Base-by-base conservation (phyloP, 2,329 filamentous ascomycete genomes). In the Neobulgaria alba region DNA sequence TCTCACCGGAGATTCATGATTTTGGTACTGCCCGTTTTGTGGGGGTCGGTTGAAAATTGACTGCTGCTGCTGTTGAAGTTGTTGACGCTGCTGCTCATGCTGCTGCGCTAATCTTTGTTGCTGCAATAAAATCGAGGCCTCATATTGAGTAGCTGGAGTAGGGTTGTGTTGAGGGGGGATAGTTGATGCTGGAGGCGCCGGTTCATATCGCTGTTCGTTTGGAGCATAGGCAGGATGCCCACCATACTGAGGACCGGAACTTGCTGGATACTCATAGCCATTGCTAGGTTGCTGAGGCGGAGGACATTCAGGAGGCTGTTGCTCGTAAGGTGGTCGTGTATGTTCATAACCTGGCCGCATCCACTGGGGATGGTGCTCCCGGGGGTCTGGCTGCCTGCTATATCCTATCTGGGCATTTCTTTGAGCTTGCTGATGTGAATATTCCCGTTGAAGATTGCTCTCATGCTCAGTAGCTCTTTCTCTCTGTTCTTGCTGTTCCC, bases 1-100 rank as follows among this genome's bases (percentile, higher is more conserved):
- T 52, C 62, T 57, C 43, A 65, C 55, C 45, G 71, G 57, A 32
- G 63, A 62, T 17, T 70, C 69, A 33, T 66, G 73, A 4, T 62
- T 69, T 21, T 64, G 57, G 3, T 61, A 61, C 1, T 63, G 57
- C 3, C 63, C 66, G 38, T 66, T 66, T 8, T 62, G 39, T 56
- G 59, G 34, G 64, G 67, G 29, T 63, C 61, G n/a, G 59, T 58
- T 38, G 45, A 59, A 53, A 36, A 52, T 42, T 36, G 47, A 51
- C 38, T 51, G 57, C 38, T 55, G 58, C 38, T 60, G 63, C 35
- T 60, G 63, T 12, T 61, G 62, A 20, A 59, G 57, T 14, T 57
- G 58, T n/a, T 58, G 60, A 29, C 61, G 59, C 16, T 61, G 58
- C 8, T 60, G 61, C 3, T 61, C 57, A 7, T 59, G 58, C 18